phyloP scores from a whole-genome alignment of 345 rosid genomes.

The Corchorus olitorius region DNA sequence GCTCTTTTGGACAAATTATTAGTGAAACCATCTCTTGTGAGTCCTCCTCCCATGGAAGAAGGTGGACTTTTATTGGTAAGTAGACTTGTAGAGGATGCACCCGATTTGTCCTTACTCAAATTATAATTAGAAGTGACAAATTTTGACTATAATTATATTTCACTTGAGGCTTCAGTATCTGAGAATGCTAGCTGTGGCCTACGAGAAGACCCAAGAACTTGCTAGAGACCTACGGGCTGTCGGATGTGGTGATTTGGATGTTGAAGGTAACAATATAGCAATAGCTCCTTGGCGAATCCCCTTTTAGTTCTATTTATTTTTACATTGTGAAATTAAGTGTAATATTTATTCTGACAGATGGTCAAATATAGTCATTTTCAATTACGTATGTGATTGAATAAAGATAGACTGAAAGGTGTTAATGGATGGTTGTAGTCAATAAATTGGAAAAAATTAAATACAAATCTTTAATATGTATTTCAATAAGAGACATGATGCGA shows the following conservation, averaged over 20 bases:
- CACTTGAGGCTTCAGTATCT: conserved; percentile 77
- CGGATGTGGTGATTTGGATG: conserved; percentile 98
- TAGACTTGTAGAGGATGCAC: conserved; percentile 16
- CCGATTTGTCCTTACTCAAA: conserved; percentile 6
- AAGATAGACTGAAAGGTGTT: background rate
- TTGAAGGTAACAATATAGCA: conserved; percentile 64
- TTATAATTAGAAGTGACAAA: conserved; percentile 16
- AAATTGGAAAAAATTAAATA: conserved; percentile 6
- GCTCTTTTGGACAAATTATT: conserved; percentile 86
- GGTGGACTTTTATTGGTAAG: conserved; percentile 59
- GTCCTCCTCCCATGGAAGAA: conserved; percentile 79
- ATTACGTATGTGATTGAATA: background rate
- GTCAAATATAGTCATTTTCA: background rate
- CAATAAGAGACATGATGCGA: background rate
- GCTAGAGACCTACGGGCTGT: conserved; percentile 89
- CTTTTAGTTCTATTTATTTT: background rate
- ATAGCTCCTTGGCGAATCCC: conserved; percentile 9
- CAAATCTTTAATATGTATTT: background rate
- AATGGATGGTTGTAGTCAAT: background rate
- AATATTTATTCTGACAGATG: background rate
- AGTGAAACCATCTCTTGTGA: conserved; percentile 90
- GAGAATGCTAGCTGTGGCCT: conserved; percentile 93
- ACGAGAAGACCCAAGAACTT: conserved; percentile 98
- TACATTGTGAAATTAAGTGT: background rate
- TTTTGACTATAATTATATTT: conserved; percentile 33